Conservation (phyloP, 2,329 filamentous ascomycete genomes). For the Fusarium guadeloupense region DNA sequence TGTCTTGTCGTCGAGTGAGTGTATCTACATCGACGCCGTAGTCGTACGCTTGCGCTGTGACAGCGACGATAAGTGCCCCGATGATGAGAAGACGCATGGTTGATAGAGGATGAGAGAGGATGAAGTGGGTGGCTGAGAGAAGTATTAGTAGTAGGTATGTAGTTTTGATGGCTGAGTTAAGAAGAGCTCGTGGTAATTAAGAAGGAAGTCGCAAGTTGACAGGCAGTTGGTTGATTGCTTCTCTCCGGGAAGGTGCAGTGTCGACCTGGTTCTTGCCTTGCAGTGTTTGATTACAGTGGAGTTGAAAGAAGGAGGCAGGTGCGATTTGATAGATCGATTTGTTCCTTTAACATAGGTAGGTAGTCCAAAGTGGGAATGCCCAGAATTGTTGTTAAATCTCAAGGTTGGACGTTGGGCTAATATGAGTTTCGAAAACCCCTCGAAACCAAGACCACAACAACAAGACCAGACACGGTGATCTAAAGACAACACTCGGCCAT, state of each 20-base stretch:
- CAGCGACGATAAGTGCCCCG: slow-evolving; percentile 14
- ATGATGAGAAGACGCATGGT: slow-evolving; percentile 28
- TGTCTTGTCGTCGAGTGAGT: slow-evolving; percentile 53
- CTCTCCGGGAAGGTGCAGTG: slow-evolving; percentile 9
- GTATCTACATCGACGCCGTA: slow-evolving; percentile 59
- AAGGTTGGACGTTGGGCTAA: neutral
- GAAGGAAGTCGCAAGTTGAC: neutral
- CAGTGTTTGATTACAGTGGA: neutral
- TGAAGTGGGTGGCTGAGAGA: neutral
- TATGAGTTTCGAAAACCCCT: neutral
- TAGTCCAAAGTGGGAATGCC: neutral
- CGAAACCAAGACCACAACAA: neutral
- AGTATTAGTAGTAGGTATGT: no score
- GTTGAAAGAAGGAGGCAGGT: neutral
- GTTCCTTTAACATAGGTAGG: no score
- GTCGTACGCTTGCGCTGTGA: slow-evolving; percentile 53
- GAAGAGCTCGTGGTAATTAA: neutral
- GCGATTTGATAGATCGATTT: neutral
- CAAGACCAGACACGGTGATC: neutral
- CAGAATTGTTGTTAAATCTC: neutral
- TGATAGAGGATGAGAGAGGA: neutral
- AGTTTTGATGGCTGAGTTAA: neutral
- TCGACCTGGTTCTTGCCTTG: neutral
- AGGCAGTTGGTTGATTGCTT: neutral
- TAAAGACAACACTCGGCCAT: neutral